phyloP scores from a whole-genome alignment of 805 yeast species.

The Saccharomyces eubayanus region DNA sequence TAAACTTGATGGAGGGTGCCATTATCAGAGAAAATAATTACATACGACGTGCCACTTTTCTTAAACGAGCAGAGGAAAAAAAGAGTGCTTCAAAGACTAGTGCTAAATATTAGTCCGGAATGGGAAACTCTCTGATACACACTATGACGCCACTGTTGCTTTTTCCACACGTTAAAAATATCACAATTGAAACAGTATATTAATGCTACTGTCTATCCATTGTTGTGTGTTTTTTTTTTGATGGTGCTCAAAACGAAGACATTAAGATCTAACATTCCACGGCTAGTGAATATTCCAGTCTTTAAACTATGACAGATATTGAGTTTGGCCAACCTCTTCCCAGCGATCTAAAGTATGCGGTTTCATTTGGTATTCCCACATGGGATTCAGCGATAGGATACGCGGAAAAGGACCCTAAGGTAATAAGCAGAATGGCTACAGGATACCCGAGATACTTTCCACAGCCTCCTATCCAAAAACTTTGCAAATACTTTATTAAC shows the following conservation, averaged over 20 bases:
- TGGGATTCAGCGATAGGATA: slow-evolving; percentile 89
- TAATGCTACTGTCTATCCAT: not conserved
- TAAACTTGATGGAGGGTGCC: not conserved
- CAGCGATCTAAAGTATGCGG: slow-evolving; percentile 51
- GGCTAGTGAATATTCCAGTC: not conserved
- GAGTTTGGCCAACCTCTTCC: slow-evolving; percentile 16
- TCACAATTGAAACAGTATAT: not conserved
- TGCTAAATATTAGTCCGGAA: not conserved
- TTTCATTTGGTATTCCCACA: slow-evolving; percentile 82
- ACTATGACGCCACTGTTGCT: not conserved
- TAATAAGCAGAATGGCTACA: slow-evolving; percentile 63
- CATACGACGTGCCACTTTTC: not conserved
- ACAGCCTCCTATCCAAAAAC: slow-evolving; percentile 49
- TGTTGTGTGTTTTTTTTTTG: not conserved
- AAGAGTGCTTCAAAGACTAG: not conserved
- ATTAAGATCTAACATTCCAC: not conserved
- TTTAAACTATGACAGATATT: slow-evolving; percentile 8
- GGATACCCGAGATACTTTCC: slow-evolving; percentile 85
- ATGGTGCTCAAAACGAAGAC: not conserved
- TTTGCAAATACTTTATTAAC: slow-evolving; percentile 42
- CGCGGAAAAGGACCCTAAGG: slow-evolving; percentile 81
- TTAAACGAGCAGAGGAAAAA: slow-evolving; percentile 1
- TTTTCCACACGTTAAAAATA: not conserved
- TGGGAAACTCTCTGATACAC: not conserved
- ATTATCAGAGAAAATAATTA: not conserved